Conservation (phyloP, 768 basidiomycete genomes). For the Crassisporium funariophilum region DNA sequence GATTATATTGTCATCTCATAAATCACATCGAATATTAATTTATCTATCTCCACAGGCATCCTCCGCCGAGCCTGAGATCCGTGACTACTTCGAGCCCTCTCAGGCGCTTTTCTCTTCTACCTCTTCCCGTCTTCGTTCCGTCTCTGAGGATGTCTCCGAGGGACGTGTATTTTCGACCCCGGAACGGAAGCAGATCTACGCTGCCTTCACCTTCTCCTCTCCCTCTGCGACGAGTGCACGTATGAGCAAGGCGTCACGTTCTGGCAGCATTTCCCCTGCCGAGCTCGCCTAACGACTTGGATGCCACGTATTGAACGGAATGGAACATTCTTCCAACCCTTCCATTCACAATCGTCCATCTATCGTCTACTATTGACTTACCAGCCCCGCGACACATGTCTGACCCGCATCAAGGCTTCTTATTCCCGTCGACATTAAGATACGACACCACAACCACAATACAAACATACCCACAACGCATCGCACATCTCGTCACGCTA, state of each 20-base stretch:
- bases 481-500: not conserved
- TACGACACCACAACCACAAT: slow-evolving; percentile 6
- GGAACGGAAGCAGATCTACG: slow-evolving; percentile 70
- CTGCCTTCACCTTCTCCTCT: slow-evolving; percentile 78
- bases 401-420: slow-evolving; percentile 7
- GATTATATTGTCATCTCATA: slow-evolving; percentile 23
- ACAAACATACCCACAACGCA: slow-evolving; percentile 1
- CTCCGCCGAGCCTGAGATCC: slow-evolving; percentile 58
- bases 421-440: slow-evolving; percentile 4
- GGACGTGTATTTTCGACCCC: slow-evolving; percentile 65
- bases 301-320: not conserved
- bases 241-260: slow-evolving; percentile 45
- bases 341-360: not conserved
- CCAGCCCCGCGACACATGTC: slow-evolving; percentile 17
- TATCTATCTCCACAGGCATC: slow-evolving; percentile 40
- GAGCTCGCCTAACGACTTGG: not conserved
- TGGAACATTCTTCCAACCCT: not conserved
- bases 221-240: slow-evolving; percentile 65
- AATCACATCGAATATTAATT: slow-evolving; percentile 15
- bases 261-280: slow-evolving; percentile 28
- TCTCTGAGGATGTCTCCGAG: slow-evolving; percentile 31
- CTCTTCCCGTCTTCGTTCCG: slow-evolving; percentile 21
- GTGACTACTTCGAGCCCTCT: slow-evolving; percentile 51
- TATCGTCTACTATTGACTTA: slow-evolving; percentile 2
- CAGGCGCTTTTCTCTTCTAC: slow-evolving; percentile 31